These are phyloP conservation scores for Candida ovalis DNA, from an alignment of 805 yeast genomes.

Conservation along the genomic window DNA sequence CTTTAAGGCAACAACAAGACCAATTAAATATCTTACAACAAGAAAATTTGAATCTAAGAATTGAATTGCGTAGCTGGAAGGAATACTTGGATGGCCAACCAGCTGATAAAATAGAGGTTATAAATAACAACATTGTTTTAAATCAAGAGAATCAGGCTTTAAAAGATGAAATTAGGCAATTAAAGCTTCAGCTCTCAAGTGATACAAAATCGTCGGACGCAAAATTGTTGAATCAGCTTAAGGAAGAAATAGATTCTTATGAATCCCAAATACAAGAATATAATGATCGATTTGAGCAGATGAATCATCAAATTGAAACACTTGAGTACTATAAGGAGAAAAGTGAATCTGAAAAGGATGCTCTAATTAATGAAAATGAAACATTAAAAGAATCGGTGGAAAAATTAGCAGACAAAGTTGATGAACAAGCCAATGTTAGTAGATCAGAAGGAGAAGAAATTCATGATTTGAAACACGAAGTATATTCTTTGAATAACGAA, in stretches of 20 bases:
- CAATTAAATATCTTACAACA: conserved; percentile 29
- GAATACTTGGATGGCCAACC: conserved; percentile 41
- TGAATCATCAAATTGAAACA: conserved; percentile 7
- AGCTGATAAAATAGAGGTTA: conserved; percentile 34
- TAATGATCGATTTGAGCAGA: conserved; percentile 4
- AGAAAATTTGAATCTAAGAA: conserved; percentile 42
- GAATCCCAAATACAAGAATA: conserved; percentile 8
- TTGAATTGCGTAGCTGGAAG: conserved; percentile 38
- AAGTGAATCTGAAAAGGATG: not conserved
- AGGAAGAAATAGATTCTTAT: conserved; percentile 5
- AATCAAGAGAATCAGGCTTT: conserved; percentile 25
- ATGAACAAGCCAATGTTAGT: conserved; percentile 5
- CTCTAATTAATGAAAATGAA: conserved; percentile 1
- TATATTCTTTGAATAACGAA: conserved; percentile 8
- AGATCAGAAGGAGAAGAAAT: conserved; percentile 8
- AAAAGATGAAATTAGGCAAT: not conserved
- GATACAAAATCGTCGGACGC: not conserved
- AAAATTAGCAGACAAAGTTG: conserved; percentile 3
- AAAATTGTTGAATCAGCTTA: conserved; percentile 3
- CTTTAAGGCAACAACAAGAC: conserved; percentile 26
- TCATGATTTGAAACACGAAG: conserved; percentile 11
- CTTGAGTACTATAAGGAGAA: not conserved
- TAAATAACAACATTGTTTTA: conserved; percentile 34
- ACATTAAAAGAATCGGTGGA: conserved; percentile 1
- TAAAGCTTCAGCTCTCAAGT: not conserved